A percentile compares a stretch with the other conserved stretches of the same genome.
Evolutionary conservation across 1,284 basidiomycete genomes (phyloP).

Genomic region (Apiotrichum montevideense): DNA sequence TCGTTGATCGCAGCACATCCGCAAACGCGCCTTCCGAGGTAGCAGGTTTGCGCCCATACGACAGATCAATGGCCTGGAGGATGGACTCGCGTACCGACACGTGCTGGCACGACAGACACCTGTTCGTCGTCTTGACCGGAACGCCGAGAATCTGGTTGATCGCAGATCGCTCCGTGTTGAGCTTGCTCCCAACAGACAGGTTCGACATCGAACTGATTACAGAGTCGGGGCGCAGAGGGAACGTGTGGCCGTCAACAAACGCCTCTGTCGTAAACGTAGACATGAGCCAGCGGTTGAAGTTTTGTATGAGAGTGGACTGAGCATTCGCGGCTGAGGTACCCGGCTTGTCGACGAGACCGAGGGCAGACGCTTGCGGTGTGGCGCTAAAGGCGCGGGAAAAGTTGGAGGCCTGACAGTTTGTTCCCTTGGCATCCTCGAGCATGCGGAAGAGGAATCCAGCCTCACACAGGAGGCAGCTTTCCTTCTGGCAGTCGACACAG

Average conservation of each 20-base stretch:
- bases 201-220: slow-evolving; percentile 22
- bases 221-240: slow-evolving; percentile 16
- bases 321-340: slow-evolving; percentile 51
- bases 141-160: slow-evolving; percentile 77
- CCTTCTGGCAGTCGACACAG: slow-evolving; percentile 73
- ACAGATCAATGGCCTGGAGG: slow-evolving; percentile 76
- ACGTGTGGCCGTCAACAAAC: slow-evolving; percentile 31
- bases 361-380: slow-evolving; percentile 66
- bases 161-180: slow-evolving; percentile 50
- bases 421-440: slow-evolving; percentile 90
- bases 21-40: slow-evolving; percentile 54
- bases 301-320: slow-evolving; percentile 85
- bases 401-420: slow-evolving; percentile 93
- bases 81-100: slow-evolving; percentile 65
- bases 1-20: slow-evolving; percentile 65
- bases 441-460: slow-evolving; percentile 91
- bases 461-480: slow-evolving; percentile 92
- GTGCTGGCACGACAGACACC: slow-evolving; percentile 69
- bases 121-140: slow-evolving; percentile 64
- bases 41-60: slow-evolving; percentile 52
- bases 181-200: slow-evolving; percentile 8
- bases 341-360: slow-evolving; percentile 78
- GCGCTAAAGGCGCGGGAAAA: slow-evolving; percentile 89
- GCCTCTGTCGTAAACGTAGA: slow-evolving; percentile 41
- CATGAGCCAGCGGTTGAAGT: slow-evolving; percentile 88